phyloP scores from a whole-genome alignment of 1,284 basidiomycete genomes.

The Prillingera fragicola region DNA sequence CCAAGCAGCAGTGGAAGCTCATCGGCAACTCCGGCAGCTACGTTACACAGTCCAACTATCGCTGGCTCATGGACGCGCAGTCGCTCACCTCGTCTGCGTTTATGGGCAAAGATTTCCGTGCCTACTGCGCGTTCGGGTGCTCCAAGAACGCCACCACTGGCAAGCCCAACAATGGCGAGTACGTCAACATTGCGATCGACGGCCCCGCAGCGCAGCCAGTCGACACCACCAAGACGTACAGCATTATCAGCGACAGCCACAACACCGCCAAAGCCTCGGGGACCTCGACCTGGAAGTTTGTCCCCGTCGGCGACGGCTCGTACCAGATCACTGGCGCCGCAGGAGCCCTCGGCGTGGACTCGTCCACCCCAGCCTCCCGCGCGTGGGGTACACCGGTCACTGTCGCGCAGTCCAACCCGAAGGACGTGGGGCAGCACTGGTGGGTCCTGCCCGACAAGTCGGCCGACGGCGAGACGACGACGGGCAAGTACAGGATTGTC shows the following conservation, averaged over 20 bases:
- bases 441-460: conserved; percentile 1
- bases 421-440: conserved; percentile 1
- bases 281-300: background rate
- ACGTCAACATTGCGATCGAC: conserved; percentile 6
- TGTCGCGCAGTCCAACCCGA: too few relatives aligned
- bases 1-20: conserved; percentile 42
- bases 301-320: background rate
- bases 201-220: background rate
- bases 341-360: too few relatives aligned
- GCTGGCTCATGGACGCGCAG: conserved; percentile 5
- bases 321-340: too few relatives aligned
- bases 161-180: conserved; percentile 3
- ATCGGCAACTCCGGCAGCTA: conserved; percentile 89
- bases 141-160: too few relatives aligned
- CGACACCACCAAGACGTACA: background rate
- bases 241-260: too few relatives aligned
- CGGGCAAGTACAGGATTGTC: too few relatives aligned
- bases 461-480: background rate
- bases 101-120: conserved; percentile 6
- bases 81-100: background rate
- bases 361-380: too few relatives aligned
- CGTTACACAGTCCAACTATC: conserved; percentile 52
- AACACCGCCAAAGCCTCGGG: background rate
- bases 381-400: too few relatives aligned
- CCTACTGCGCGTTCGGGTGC: conserved; percentile 8